Conservation (phyloP, 768 basidiomycete genomes). For the Auricularia cornea region DNA sequence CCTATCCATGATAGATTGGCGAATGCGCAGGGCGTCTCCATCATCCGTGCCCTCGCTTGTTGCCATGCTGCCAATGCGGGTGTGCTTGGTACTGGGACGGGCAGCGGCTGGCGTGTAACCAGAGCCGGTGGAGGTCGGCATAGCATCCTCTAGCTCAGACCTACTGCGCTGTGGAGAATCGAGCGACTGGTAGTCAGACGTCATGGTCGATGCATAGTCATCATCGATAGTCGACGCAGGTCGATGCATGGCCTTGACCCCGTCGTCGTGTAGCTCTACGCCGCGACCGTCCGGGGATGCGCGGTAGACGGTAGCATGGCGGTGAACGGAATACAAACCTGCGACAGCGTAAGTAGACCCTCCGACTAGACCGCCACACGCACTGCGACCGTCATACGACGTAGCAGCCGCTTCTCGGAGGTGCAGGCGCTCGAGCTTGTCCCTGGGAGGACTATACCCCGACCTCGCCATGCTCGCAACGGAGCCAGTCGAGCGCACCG, state of each 20-base stretch:
- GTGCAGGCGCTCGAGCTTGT: background rate
- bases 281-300: background rate
- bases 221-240: background rate
- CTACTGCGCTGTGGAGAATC: background rate
- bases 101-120: background rate
- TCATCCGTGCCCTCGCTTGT: background rate
- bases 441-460: background rate
- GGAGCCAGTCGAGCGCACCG: background rate
- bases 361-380: background rate
- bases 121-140: background rate
- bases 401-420: background rate
- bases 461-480: background rate
- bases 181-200: background rate
- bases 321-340: background rate
- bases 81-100: background rate
- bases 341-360: background rate
- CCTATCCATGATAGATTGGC: background rate
- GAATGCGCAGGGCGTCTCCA: background rate
- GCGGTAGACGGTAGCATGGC: background rate
- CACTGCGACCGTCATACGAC: background rate
- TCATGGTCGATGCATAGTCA: background rate
- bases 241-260: background rate
- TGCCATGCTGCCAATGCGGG: background rate
- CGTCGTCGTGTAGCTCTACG: background rate
- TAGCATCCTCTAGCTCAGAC: background rate